Conservation (phyloP, 2,329 filamentous ascomycete species). For the Zymoseptoria passerinii region DNA sequence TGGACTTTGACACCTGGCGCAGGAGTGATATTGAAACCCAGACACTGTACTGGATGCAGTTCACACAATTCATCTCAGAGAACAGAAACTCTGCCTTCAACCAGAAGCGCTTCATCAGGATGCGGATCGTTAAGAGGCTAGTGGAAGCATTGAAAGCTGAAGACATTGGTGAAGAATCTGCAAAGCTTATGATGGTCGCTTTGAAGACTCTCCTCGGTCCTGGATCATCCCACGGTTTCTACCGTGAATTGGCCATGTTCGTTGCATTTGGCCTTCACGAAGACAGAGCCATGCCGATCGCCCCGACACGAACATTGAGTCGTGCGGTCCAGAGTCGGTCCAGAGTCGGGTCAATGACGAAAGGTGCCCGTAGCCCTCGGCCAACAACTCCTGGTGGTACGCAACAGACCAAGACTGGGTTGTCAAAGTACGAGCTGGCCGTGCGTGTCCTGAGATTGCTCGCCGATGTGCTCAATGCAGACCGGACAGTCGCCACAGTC, state of each 20-base stretch:
- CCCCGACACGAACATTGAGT: constrained; percentile 19
- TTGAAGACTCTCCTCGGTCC: constrained; percentile 72
- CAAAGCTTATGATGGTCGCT: constrained; percentile 68
- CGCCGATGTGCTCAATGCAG: constrained; percentile 19
- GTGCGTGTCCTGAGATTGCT: constrained; percentile 23
- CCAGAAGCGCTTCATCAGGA: constrained; percentile 72
- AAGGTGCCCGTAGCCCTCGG: constrained; percentile 16
- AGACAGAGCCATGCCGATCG: constrained; percentile 32
- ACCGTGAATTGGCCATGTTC: constrained; percentile 80
- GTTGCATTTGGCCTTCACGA: constrained; percentile 86
- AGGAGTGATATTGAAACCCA: constrained; percentile 68
- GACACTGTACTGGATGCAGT: constrained; percentile 87
- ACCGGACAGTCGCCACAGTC: constrained; percentile 19
- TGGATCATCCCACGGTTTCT: constrained; percentile 73
- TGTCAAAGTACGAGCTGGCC: constrained; percentile 24
- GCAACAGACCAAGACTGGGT: constrained; percentile 4
- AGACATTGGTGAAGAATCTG: constrained; percentile 59
- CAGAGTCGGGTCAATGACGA: constrained; percentile 23
- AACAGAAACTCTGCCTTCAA: constrained; percentile 94
- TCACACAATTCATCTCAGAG: constrained; percentile 75
- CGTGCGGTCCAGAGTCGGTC: constrained; percentile 23
- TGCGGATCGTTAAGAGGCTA: constrained; percentile 85
- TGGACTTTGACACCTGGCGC: constrained; percentile 91
- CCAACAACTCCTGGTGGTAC: constrained; percentile 21
- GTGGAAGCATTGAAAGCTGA: constrained; percentile 87